These are phyloP conservation scores for Pythium aristosporum DNA, from an alignment of 352 stramenopile genomes.

Conservation along the genomic window DNA sequence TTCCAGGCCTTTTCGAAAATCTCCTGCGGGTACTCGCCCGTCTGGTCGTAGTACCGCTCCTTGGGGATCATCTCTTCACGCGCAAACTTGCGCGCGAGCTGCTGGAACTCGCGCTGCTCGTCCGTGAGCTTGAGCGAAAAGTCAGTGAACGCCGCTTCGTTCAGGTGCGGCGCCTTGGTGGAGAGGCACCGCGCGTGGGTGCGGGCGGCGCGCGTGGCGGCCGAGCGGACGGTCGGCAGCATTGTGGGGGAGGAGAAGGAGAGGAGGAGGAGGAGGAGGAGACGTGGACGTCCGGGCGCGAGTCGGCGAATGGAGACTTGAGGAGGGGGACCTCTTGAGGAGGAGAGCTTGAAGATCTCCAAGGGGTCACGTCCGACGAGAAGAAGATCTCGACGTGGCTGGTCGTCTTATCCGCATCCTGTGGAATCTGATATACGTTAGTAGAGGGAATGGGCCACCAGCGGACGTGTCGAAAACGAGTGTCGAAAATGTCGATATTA, in stretches of 20 bases:
- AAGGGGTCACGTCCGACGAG: constrained; percentile 20
- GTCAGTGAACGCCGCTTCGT: constrained; percentile 47
- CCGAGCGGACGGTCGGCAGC: constrained; percentile 16
- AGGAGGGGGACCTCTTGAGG: constrained; percentile 1
- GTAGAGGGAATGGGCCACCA: constrained; percentile 16
- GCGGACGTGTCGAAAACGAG: background rate
- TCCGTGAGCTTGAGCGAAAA: constrained; percentile 86
- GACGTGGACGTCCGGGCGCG: background rate
- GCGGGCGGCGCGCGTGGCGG: constrained; percentile 7
- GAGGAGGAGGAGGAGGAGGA: background rate
- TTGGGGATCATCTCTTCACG: constrained; percentile 89
- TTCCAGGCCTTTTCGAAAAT: constrained; percentile 90
- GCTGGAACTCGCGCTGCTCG: constrained; percentile 87
- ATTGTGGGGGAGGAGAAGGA: constrained; percentile 1
- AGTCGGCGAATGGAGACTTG: constrained; percentile 9
- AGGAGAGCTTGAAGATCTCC: constrained; percentile 14
- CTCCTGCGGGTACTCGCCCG: constrained; percentile 84
- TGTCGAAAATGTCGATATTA: constrained; percentile 6
- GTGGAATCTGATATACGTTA: constrained; percentile 10
- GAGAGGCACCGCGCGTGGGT: constrained; percentile 41
- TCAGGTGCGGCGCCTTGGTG: constrained; percentile 35
- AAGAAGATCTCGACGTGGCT: constrained; percentile 22
- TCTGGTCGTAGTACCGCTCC: constrained; percentile 82
- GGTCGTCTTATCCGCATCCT: constrained; percentile 14
- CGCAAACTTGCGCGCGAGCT: constrained; percentile 86